Evolutionary conservation across 2,329 filamentous ascomycete genomes (phyloP), one percentile per base, ranked within the genome.

Genomic region (Pyrenochaeta sp.): DNA sequence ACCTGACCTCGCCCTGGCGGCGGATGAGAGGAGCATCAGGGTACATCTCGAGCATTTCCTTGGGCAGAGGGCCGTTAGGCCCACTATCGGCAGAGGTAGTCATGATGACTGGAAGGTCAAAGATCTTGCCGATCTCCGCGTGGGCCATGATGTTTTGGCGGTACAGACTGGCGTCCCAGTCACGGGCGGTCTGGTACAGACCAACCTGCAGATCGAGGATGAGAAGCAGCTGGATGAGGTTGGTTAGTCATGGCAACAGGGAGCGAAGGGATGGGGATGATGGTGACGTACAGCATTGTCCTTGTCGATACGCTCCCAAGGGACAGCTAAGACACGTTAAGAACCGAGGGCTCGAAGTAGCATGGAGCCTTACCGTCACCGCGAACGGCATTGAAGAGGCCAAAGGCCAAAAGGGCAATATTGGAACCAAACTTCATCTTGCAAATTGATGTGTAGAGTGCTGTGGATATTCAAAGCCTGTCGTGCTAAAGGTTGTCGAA

Each of bases 1-100:
- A 76, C 73, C 92, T 85, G 68, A 93, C 89, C 71, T 93, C 88
- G 39, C 90, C 90, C 59, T 89, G 83, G 36, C 90, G 86, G 66
- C 84, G 81, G 70, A 93, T 85, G 10, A 91, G 79, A 0, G 90
- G 85, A 0, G 88, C 86, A 45, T 85, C 78, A 27, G 90, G 90
- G 71, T 91, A 88, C 85, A 88, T 84, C 12, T 87, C 82, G 5
- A 85, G 73, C 61, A 93, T 90, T 68, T 91, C 90, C 67, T 88
- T 86, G 9, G 89, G 87, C 1, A 92, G 79, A 1, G 85, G 86
- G 1, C 90, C 90, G 72, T 92, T 93, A 48, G 90, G 90, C 3
- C 90, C 90, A 42, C 75, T 79, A 67, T 92, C 84, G 3, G 89
- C 87, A 6, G 89, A 92, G 5, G 87, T 90, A 9, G 88, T 90